Conservation (phyloP, 352 stramenopile genomes). For the Aphanomyces cochlioides region DNA sequence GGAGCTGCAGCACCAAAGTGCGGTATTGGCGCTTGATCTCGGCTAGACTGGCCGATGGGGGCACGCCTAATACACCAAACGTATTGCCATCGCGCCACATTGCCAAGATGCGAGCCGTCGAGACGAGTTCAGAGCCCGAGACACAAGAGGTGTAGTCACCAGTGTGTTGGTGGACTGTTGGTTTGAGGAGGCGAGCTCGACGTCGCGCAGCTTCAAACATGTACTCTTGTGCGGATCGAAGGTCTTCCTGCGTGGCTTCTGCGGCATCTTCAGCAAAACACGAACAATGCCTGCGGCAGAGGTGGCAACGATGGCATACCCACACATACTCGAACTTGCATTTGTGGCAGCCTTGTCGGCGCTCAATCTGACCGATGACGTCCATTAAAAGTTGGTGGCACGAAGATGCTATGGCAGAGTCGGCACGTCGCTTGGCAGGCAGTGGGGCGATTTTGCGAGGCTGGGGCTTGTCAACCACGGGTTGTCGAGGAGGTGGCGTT, state of each 20-base stretch:
- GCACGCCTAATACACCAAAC: conserved; percentile 68
- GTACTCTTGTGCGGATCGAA: conserved; percentile 6
- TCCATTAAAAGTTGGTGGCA: neutral
- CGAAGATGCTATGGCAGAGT: neutral
- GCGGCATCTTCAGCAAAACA: neutral
- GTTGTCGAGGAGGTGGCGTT: neutral
- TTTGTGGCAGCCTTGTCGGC: neutral
- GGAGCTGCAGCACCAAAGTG: conserved; percentile 79
- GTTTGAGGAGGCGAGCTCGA: conserved; percentile 4
- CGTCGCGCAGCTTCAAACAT: conserved; percentile 16
- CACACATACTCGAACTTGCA: conserved; percentile 1
- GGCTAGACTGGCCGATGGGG: conserved; percentile 54
- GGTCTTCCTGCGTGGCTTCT: neutral
- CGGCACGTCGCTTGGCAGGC: neutral
- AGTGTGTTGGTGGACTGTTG: neutral
- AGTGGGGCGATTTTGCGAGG: neutral
- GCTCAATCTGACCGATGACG: neutral
- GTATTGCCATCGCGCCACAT: conserved; percentile 47
- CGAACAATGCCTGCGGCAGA: neutral
- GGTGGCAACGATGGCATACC: neutral
- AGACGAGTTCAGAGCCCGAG: neutral
- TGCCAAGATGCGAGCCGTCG: conserved; percentile 10
- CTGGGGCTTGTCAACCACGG: neutral
- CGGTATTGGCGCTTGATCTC: conserved; percentile 82
- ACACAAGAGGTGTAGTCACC: conserved; percentile 9